Base-by-base conservation (phyloP, 192 early-diverging fungal species). In the Rhizoclosmatium globosum region DNA sequence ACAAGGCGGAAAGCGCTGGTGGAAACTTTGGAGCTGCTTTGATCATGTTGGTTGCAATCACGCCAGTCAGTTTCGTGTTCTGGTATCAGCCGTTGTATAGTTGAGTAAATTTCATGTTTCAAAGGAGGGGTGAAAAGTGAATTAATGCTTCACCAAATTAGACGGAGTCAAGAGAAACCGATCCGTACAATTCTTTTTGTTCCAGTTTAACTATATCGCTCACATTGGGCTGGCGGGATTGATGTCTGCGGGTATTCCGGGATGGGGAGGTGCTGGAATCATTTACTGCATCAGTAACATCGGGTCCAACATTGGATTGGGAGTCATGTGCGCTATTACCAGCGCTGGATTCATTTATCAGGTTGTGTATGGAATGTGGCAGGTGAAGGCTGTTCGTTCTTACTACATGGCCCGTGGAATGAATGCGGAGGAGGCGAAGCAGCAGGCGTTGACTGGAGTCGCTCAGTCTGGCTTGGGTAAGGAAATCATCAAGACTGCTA, bases 1-100 rank as follows among this genome's bases (percentile, higher is more conserved):
- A 76, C 0, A 84, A 84, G 43, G 82, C 64, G 39, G 78, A 76
- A 11, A 62, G 50, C n/a, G 82, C 74, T 41, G 85, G 85, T 21
- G 80, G 56, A 19, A 82, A 61, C 44, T 86, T 86, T 66, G 85
- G 85, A 38, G 31, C 82, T 9, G 71, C 85, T 21, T 47, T 86
- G 68, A 45, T 84, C 21, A 83, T 86, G 65, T 45, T 84, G 38
- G 45, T 84, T 4, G 76, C 83, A 38, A 81, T 81, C 15, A 82
- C 77, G 9, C 85, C 85, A 19, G 82, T 86, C 45, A 47, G 67
- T 39, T 74, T 76, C 57, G 48, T 72, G 17, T 83, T 83, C 47
- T 83, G 82, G 74, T 83, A 83, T 65, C 77, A 79, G 38, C 85
- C 78, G 44, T 65, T 86, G 17, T 86, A 86, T 68, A 78, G 74